phyloP scores from a whole-genome alignment of 1,284 basidiomycete genomes.

The Ustilago loliicola region DNA sequence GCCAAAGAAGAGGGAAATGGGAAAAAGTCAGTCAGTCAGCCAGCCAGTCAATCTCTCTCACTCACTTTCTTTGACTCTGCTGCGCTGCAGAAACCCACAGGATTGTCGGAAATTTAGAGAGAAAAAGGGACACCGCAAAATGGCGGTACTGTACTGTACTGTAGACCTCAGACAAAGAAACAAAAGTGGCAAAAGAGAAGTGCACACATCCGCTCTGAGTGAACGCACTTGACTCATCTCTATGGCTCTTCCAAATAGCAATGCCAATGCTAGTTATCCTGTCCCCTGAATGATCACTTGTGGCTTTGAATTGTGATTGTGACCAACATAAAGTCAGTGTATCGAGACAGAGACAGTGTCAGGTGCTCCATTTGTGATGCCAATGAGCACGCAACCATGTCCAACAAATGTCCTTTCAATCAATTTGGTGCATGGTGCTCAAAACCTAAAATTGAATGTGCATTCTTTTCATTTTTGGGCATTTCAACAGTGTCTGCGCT shows the following conservation, averaged over 20 bases:
- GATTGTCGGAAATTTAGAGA: not conserved
- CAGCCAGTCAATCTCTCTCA: too few species aligned
- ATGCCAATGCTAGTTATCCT: not conserved
- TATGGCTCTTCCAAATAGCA: not conserved
- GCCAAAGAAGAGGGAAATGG: not conserved
- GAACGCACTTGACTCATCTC: constrained; percentile 1
- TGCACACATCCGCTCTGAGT: not conserved
- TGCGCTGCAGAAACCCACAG: constrained; percentile 3
- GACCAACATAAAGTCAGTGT: not conserved
- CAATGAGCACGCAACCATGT: not conserved
- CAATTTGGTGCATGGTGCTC: not conserved
- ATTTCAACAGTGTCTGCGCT: constrained; percentile 5
- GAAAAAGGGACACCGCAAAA: constrained; percentile 3
- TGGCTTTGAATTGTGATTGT: constrained; percentile 2
- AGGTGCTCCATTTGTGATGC: not conserved
- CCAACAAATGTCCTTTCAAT: not conserved
- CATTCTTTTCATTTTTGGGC: constrained; percentile 7
- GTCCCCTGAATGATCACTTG: not conserved
- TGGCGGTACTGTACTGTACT: too few species aligned
- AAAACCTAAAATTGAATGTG: constrained; percentile 2
- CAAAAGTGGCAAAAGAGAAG: too few species aligned
- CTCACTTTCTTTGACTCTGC: not conserved
- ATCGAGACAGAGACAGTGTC: not conserved
- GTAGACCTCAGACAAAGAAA: too few species aligned
- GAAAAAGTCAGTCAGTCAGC: too few species aligned